Conservation (phyloP, 768 basidiomycete genomes). For the Kwoniella europaea region DNA sequence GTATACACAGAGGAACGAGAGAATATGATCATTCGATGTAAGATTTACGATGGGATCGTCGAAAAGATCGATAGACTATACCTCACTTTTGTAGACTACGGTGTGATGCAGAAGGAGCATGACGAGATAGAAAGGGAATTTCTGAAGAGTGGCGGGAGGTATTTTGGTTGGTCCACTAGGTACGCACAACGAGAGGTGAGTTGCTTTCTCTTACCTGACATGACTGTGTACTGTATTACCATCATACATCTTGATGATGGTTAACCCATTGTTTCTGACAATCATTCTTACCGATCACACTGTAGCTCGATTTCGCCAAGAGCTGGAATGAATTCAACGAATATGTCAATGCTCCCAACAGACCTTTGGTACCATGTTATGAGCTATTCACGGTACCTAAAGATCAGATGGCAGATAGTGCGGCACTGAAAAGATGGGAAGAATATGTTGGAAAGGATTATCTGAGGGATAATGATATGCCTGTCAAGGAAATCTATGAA, state of each 20-base stretch:
- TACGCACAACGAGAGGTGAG: neutral
- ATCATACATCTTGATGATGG: neutral
- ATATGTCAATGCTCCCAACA: neutral
- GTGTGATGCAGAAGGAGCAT: neutral
- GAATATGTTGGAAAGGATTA: neutral
- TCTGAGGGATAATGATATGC: neutral
- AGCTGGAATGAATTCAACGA: conserved; percentile 7
- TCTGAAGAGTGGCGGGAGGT: neutral
- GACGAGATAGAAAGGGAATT: neutral
- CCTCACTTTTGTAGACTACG: neutral
- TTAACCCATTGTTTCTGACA: neutral
- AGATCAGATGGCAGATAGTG: neutral
- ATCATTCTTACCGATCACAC: neutral
- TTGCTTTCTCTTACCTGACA: too few species aligned
- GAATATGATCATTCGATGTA: neutral
- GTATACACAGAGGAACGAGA: neutral
- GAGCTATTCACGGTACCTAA: neutral
- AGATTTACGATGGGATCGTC: conserved; percentile 11
- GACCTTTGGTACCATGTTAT: neutral
- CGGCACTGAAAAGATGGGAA: neutral
- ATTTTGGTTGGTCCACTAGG: neutral
- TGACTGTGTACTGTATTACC: neutral
- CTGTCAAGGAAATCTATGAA: neutral
- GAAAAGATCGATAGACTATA: conserved; percentile 4
- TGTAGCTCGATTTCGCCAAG: conserved; percentile 2